Percentiles rank a stretch among this genome's conserved stretches.
Evolutionary conservation across 1,284 basidiomycete genomes (phyloP).

Genomic region (Melanopsichium pennsylvanicum): DNA sequence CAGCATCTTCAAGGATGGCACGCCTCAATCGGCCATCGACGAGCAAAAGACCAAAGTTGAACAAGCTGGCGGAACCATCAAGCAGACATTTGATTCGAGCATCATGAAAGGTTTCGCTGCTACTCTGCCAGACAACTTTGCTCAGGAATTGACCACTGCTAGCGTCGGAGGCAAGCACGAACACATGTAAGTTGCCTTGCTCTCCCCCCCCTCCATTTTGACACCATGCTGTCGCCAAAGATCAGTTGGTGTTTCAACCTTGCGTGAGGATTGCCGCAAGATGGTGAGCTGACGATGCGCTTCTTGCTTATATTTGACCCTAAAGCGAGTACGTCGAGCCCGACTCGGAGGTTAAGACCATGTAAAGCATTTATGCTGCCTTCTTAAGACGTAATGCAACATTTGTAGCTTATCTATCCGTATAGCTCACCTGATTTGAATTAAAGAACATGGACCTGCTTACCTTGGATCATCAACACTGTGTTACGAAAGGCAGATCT

Average conservation of each 20-base stretch:
- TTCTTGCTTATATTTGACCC: neutral
- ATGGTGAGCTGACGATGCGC: too few relatives aligned
- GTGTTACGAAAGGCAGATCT: too few relatives aligned
- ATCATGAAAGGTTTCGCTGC: slow-evolving; percentile 61
- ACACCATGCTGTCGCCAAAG: too few relatives aligned
- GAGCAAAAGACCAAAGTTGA: slow-evolving; percentile 46
- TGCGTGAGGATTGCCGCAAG: too few relatives aligned
- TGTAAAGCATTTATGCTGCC: too few relatives aligned
- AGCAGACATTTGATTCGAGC: slow-evolving; percentile 54
- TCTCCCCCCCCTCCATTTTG: too few relatives aligned
- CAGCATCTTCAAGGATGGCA: slow-evolving; percentile 57
- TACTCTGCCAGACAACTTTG: slow-evolving; percentile 40
- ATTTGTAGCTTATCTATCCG: neutral
- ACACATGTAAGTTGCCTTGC: slow-evolving; percentile 48
- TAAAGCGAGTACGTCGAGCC: slow-evolving; percentile 60
- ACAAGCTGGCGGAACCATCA: slow-evolving; percentile 51
- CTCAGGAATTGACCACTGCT: slow-evolving; percentile 33
- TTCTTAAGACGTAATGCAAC: neutral
- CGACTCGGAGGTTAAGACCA: slow-evolving; percentile 53
- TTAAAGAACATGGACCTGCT: too few relatives aligned
- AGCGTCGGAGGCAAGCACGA: slow-evolving; percentile 48
- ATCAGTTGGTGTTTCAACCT: too few relatives aligned
- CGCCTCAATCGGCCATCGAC: slow-evolving; percentile 45
- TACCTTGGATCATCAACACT: too few relatives aligned
- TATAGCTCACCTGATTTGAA: too few relatives aligned